Percentiles rank a stretch among this genome's conserved stretches.
Evolutionary conservation across 768 basidiomycete genomes (phyloP).

Genomic region (Termitomyces sp.): DNA sequence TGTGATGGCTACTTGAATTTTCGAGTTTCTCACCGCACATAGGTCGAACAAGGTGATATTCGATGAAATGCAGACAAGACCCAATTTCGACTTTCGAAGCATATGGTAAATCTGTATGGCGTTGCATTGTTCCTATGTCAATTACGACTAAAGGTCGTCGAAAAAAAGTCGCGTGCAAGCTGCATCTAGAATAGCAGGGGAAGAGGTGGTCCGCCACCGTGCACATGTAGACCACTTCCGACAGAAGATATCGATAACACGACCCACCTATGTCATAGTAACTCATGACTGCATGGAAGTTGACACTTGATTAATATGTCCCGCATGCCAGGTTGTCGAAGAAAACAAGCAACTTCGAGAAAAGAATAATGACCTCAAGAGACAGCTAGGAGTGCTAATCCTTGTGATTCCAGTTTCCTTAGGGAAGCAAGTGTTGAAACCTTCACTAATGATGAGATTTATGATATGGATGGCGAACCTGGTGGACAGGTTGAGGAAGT

Average conservation of each 20-base stretch:
- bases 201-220: neutral
- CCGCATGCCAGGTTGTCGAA: neutral
- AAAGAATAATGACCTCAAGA: neutral
- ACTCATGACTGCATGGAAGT: neutral
- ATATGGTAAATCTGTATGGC: conserved; percentile 2
- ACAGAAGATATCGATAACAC: neutral
- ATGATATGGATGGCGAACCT: neutral
- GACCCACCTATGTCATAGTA: neutral
- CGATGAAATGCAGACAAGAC: neutral
- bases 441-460: neutral
- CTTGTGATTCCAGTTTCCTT: neutral
- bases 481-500: neutral
- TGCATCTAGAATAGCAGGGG: neutral
- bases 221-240: neutral
- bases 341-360: neutral
- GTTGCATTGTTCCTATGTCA: neutral
- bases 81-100: neutral
- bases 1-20: neutral
- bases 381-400: neutral
- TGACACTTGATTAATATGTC: neutral
- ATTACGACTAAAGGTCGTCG: neutral
- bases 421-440: neutral
- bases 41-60: conserved; percentile 7
- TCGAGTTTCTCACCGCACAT: neutral
- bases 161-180: neutral